Base-by-base conservation (phyloP, 495 filamentous ascomycete species). In the Penicillium macrosclerotiorum region DNA sequence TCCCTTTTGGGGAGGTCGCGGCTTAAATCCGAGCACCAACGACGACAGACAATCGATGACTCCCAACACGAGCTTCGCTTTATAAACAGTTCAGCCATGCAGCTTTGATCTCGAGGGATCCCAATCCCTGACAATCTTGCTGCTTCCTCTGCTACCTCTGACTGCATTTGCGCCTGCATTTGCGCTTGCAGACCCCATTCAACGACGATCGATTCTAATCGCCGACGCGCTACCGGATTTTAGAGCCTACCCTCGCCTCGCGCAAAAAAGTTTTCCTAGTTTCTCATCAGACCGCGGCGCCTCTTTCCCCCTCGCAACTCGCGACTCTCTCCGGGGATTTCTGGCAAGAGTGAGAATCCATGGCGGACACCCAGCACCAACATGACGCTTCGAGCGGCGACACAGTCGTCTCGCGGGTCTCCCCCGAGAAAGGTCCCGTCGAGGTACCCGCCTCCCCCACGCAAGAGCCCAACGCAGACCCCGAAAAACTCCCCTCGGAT, bases 371-470 rank as follows among this genome's bases (percentile, higher is more conserved):
- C 16, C 51, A 38, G 3, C 40, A 35, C 1, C 27, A 36, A 18
- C 45, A 35, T 22, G 50, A 62, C 24, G 44, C 47, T 5, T 42
- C 62, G 8, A 63, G 56, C 33, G 47, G 26, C 35, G 51, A 55
- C 23, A 60, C 59, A 5, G 49, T 30, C 9, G 32, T 51, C 12
- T 47, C 51, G 4, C 51, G 42, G 18, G 12, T 33, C 1, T 5
- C 33, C 8, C 8, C 12, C 25, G 50, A 60, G 18, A 57, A 62
- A n/a, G 1, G 17, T 12, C 14, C 42, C 13, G 27, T 43, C 26
- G 49, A 58, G 27, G 19, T 34, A 4, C 24, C 41, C 27, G n/a
- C 44, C 6, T 27, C 38, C 12, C 16, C 25, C 23, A 16, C 12
- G 25, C 43, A 35, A 9, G 43, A 20, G 24, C 17, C 29, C 37